phyloP scores from a whole-genome alignment of 2,329 filamentous ascomycete species.

The Stachybotrys elegans region DNA sequence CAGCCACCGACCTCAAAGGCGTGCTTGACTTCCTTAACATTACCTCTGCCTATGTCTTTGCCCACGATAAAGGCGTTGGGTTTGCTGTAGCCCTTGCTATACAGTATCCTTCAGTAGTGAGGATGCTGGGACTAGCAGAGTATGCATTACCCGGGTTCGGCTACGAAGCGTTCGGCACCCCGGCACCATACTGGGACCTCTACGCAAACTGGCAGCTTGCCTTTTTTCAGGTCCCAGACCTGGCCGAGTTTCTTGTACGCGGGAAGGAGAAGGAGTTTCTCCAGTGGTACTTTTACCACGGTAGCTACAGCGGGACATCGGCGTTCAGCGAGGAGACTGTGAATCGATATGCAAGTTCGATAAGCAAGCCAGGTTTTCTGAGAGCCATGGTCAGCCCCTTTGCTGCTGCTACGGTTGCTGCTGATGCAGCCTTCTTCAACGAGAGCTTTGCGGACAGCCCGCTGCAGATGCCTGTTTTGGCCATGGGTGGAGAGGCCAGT shows the following conservation, averaged over 20 bases:
- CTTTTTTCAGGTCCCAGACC: conserved; percentile 40
- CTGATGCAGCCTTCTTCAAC: conserved; percentile 31
- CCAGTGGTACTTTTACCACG: conserved; percentile 41
- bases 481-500: conserved; percentile 21
- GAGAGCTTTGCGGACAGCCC: conserved; percentile 12
- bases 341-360: conserved; percentile 29
- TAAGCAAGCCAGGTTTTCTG: conserved; percentile 38
- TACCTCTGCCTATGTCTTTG: conserved; percentile 34
- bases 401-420: conserved; percentile 20
- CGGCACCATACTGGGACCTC: conserved; percentile 29
- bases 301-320: conserved; percentile 32
- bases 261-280: conserved; percentile 36
- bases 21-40: conserved; percentile 38
- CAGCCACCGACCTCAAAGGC: conserved; percentile 30
- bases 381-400: conserved; percentile 33
- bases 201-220: conserved; percentile 37
- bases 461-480: conserved; percentile 13
- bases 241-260: conserved; percentile 39
- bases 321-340: conserved; percentile 32
- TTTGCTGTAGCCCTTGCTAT: conserved; percentile 33
- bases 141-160: conserved; percentile 37
- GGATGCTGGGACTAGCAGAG: conserved; percentile 30
- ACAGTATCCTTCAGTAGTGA: conserved; percentile 28
- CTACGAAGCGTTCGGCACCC: conserved; percentile 25
- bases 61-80: conserved; percentile 41